These are phyloP conservation scores for Clitopilus passeckerianus DNA, from an alignment of 768 basidiomycete species.

Conservation along the genomic window DNA sequence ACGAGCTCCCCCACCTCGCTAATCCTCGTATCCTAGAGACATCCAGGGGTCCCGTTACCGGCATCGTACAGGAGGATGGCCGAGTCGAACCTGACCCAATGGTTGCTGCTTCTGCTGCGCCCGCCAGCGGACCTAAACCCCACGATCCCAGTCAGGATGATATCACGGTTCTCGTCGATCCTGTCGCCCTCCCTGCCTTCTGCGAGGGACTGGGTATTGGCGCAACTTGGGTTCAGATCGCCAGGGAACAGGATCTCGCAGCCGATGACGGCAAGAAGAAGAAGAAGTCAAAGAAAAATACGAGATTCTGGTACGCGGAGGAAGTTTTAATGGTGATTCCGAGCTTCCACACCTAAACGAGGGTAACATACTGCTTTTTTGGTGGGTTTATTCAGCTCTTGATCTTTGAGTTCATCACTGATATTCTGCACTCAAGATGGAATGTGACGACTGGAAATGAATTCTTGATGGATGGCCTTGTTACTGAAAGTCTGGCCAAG, in stretches of 20 bases:
- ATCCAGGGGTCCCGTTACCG: conserved; percentile 26
- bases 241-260: conserved; percentile 24
- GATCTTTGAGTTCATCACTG: too few species aligned
- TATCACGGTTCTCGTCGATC: conserved; percentile 55
- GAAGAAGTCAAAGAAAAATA: conserved; percentile 27
- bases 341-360: conserved; percentile 27
- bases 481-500: not conserved
- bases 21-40: conserved; percentile 30
- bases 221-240: conserved; percentile 69
- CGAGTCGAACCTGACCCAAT: conserved; percentile 19
- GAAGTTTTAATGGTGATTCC: conserved; percentile 31
- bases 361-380: not conserved
- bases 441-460: not conserved
- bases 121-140: conserved; percentile 15
- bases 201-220: conserved; percentile 54
- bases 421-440: too few species aligned
- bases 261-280: conserved; percentile 15
- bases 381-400: not conserved
- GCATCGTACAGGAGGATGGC: conserved; percentile 4
- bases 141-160: conserved; percentile 53
- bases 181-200: conserved; percentile 34
- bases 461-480: not conserved
- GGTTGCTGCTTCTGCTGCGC: conserved; percentile 22
- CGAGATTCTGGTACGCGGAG: conserved; percentile 39
- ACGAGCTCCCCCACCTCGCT: conserved; percentile 27